These are phyloP conservation scores for Termitomyces sp. DNA, from an alignment of 768 basidiomycete species.

Conservation along the genomic window DNA sequence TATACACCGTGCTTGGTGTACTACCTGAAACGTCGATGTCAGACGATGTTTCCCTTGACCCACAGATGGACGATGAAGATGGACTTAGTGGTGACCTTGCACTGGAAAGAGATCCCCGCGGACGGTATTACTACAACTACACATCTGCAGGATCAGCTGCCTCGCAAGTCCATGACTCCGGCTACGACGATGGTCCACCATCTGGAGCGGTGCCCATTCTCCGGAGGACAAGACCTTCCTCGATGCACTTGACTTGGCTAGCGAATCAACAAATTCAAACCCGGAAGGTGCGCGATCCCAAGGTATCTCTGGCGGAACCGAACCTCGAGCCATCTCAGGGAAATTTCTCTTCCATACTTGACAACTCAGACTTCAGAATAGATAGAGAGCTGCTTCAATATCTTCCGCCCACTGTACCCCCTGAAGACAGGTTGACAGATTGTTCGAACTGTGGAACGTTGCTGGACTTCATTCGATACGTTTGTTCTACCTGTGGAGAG, in stretches of 20 bases:
- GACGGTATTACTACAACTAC: conserved; percentile 77
- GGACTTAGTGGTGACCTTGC: conserved; percentile 58
- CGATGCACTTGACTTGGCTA: conserved; percentile 64
- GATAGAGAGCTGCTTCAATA: conserved; percentile 48
- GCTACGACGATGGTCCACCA: conserved; percentile 41
- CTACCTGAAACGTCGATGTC: conserved; percentile 54
- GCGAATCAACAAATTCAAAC: conserved; percentile 46
- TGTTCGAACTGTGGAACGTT: conserved; percentile 78
- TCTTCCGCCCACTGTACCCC: conserved; percentile 40
- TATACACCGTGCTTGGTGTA: conserved; percentile 54
- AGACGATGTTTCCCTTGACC: conserved; percentile 40
- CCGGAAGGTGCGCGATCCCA: conserved; percentile 15
- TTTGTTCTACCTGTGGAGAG: conserved; percentile 85
- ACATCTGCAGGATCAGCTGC: conserved; percentile 41
- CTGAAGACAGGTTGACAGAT: conserved; percentile 60
- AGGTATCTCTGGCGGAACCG: conserved; percentile 18
- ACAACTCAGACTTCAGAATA: conserved; percentile 8
- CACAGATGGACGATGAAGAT: conserved; percentile 29
- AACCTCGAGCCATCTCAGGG: conserved; percentile 21
- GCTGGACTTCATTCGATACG: conserved; percentile 82
- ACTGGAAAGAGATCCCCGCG: conserved; percentile 58
- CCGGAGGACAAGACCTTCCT: conserved; percentile 48
- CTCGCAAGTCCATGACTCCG: conserved; percentile 48
- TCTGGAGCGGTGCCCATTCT: conserved; percentile 13
- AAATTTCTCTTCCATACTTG: conserved; percentile 2